Evolutionary conservation across 2,329 filamentous ascomycete genomes (phyloP).

Genomic region (Ophiostoma ulmi): DNA sequence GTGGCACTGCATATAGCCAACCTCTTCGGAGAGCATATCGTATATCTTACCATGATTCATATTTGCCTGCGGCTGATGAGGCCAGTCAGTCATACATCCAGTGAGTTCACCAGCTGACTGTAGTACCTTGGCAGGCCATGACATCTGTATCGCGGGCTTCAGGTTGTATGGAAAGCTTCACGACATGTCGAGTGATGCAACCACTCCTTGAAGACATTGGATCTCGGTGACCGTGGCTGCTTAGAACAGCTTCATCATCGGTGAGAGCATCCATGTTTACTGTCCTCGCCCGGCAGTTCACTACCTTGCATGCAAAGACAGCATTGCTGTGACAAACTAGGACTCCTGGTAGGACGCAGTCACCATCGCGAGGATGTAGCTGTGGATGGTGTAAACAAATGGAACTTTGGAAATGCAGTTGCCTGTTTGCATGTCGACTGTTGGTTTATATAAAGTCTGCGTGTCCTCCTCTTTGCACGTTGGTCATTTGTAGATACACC

Average conservation of each 20-base stretch:
- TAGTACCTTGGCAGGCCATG: neutral
- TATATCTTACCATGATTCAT: neutral
- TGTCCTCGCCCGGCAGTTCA: neutral
- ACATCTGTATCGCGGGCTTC: neutral
- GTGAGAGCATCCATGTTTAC: neutral
- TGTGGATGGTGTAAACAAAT: neutral
- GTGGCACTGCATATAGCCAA: neutral
- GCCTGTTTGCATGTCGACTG: neutral
- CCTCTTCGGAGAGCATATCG: neutral
- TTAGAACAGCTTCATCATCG: neutral
- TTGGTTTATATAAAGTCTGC: neutral
- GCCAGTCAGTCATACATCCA: neutral
- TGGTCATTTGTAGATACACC: neutral
- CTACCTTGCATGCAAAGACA: neutral
- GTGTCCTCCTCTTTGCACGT: neutral
- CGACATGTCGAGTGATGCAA: neutral
- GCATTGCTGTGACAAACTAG: neutral
- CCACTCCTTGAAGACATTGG: neutral
- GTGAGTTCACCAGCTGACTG: neutral
- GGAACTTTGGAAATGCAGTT: neutral
- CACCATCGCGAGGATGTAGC: neutral
- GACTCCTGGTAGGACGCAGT: neutral
- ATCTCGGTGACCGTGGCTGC: neutral
- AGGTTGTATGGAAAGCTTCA: conserved; percentile 1
- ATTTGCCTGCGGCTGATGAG: neutral